These are phyloP conservation scores for Colletotrichum sp. DNA, from an alignment of 2,329 filamentous ascomycete species.

Conservation along the genomic window DNA sequence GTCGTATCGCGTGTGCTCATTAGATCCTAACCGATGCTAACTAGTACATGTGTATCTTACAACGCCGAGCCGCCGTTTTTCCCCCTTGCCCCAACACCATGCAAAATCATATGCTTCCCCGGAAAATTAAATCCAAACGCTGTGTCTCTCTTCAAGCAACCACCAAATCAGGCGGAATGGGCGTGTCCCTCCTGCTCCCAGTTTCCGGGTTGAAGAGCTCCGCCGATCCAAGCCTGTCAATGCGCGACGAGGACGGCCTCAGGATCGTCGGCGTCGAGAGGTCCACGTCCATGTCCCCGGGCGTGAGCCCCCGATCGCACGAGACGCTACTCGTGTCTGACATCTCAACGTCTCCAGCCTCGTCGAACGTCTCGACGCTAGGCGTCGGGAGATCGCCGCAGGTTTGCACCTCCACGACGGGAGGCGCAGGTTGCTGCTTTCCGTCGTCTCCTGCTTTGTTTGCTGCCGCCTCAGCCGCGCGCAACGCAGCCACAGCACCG, in stretches of 20 bases:
- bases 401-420: background rate
- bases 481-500: slow-evolving; percentile 46
- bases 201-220: slow-evolving; percentile 32
- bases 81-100: background rate
- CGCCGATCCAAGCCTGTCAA: slow-evolving; percentile 28
- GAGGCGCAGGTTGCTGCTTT: background rate
- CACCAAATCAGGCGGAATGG: slow-evolving; percentile 36
- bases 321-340: slow-evolving; percentile 50
- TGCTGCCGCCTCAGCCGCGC: slow-evolving; percentile 34
- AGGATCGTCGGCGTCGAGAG: slow-evolving; percentile 43
- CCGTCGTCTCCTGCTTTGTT: slow-evolving; percentile 14
- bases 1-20: slow-evolving; percentile 15
- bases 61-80: background rate
- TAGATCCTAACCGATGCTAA: background rate
- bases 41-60: slow-evolving; percentile 11
- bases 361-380: slow-evolving; percentile 43
- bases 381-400: slow-evolving; percentile 41
- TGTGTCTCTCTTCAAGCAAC: background rate
- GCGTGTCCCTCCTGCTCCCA: slow-evolving; percentile 36
- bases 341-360: slow-evolving; percentile 50
- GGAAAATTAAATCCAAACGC: background rate
- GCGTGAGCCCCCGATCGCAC: slow-evolving; percentile 34
- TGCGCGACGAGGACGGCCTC: slow-evolving; percentile 5
- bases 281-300: slow-evolving; percentile 38
- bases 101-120: background rate